phyloP scores from a whole-genome alignment of 2,329 filamentous ascomycete species.

The Phoma sp. region DNA sequence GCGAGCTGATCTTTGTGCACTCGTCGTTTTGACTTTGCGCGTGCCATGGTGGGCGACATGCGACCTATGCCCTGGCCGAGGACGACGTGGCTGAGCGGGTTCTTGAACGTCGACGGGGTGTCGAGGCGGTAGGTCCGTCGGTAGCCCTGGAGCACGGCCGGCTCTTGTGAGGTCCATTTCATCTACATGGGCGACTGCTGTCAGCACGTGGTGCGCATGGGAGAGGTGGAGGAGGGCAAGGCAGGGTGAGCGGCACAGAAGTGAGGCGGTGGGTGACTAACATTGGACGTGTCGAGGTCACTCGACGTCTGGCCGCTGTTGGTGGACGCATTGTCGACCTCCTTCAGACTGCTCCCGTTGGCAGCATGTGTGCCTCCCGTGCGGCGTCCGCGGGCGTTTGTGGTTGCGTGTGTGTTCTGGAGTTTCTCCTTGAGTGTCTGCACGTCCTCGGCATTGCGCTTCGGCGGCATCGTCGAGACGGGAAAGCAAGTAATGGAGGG shows the following conservation, averaged over 20 bases:
- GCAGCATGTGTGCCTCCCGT: conserved; percentile 35
- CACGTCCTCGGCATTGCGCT: conserved; percentile 48
- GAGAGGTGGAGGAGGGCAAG: not conserved
- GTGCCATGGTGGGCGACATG: conserved; percentile 77
- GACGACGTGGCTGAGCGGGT: conserved; percentile 57
- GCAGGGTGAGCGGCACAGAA: conserved; percentile 2
- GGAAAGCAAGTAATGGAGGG: conserved; percentile 9
- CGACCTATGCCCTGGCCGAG: conserved; percentile 68
- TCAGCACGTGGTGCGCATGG: conserved; percentile 20
- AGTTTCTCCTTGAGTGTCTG: conserved; percentile 53
- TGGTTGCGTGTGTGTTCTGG: conserved; percentile 38
- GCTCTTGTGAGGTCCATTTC: conserved; percentile 72
- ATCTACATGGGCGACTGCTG: conserved; percentile 48
- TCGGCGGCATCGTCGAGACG: conserved; percentile 47
- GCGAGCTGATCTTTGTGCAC: conserved; percentile 77
- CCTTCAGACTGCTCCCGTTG: conserved; percentile 47
- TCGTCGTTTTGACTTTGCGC: conserved; percentile 67
- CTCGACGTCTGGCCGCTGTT: conserved; percentile 43
- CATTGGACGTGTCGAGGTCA: conserved; percentile 42
- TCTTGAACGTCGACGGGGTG: conserved; percentile 72
- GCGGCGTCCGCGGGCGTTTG: conserved; percentile 47
- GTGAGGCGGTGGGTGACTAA: conserved; percentile 30
- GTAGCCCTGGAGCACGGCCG: conserved; percentile 74
- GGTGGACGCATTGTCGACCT: conserved; percentile 47
- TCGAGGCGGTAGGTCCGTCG: conserved; percentile 74